Conservation (phyloP, 768 basidiomycete genomes). For the Pleurotus cornucopiae region DNA sequence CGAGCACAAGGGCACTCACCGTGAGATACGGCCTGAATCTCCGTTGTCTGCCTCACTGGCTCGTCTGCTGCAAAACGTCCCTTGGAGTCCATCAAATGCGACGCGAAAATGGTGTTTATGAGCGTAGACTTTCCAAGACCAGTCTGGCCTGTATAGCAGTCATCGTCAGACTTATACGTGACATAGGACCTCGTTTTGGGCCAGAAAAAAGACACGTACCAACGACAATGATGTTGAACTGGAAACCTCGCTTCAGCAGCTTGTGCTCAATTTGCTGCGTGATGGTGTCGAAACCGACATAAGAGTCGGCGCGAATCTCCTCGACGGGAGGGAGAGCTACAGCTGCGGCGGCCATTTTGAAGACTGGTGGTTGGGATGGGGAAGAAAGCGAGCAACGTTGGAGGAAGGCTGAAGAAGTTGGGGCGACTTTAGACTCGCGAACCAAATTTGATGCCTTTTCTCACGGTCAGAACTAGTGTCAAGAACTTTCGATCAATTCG, state of each 20-base stretch:
- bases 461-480: background rate
- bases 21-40: conserved; percentile 93
- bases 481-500: too few species aligned
- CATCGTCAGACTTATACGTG: conserved; percentile 8
- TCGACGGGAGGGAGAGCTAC: conserved; percentile 36
- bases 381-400: background rate
- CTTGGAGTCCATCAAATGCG: conserved; percentile 97
- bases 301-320: conserved; percentile 88
- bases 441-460: background rate
- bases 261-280: conserved; percentile 98
- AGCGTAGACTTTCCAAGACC: conserved; percentile 98
- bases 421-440: conserved; percentile 1
- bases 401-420: conserved; percentile 3
- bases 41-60: conserved; percentile 91
- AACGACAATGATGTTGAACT: conserved; percentile 97
- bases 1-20: conserved; percentile 43
- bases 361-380: background rate
- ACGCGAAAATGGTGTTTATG: conserved; percentile 99
- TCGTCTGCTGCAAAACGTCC: conserved; percentile 86
- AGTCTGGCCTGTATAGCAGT: conserved; percentile 70
- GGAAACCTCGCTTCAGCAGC: conserved; percentile 97
- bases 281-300: conserved; percentile 98
- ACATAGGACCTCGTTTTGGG: background rate
- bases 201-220: conserved; percentile 49
- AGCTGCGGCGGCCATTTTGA: conserved; percentile 27